A percentile compares a stretch with the other conserved stretches of the same genome.
Conservation (phyloP, 345 rosid species). For the Arabis hirsuta region DNA sequence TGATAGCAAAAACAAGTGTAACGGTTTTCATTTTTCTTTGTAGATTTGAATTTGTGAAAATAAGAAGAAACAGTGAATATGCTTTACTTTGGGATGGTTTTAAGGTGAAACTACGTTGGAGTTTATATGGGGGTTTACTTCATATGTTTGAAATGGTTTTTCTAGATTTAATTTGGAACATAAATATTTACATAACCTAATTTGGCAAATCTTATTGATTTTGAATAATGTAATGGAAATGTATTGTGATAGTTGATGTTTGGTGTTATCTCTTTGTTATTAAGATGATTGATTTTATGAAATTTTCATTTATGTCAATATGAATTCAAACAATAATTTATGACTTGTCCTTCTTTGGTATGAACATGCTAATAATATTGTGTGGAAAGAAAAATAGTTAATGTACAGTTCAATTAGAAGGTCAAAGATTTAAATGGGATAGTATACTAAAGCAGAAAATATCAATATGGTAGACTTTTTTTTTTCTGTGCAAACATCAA, state of each 20-base stretch:
- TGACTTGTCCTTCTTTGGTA: not conserved
- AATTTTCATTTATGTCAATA: not conserved
- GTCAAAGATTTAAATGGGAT: too few relatives aligned
- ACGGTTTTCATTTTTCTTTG: constrained; percentile 15
- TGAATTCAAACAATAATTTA: not conserved
- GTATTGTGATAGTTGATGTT: not conserved
- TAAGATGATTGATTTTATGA: not conserved
- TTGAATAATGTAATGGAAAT: too few relatives aligned
- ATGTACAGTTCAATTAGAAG: too few relatives aligned
- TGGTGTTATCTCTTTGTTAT: not conserved
- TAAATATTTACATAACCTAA: not conserved
- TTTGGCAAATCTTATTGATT: not conserved
- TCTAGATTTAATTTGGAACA: not conserved
- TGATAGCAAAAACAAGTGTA: not conserved
- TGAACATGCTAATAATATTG: not conserved
- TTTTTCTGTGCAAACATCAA: too few relatives aligned
- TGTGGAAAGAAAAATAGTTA: not conserved
- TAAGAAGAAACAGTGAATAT: not conserved
- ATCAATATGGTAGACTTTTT: too few relatives aligned
- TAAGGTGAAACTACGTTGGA: not conserved
- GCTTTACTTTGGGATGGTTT: not conserved
- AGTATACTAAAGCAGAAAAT: too few relatives aligned
- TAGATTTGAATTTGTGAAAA: not conserved
- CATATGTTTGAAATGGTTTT: not conserved
- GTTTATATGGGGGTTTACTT: not conserved